Base-by-base conservation (phyloP, 2,329 filamentous ascomycete species). In the Paecilomyces fulvus region DNA sequence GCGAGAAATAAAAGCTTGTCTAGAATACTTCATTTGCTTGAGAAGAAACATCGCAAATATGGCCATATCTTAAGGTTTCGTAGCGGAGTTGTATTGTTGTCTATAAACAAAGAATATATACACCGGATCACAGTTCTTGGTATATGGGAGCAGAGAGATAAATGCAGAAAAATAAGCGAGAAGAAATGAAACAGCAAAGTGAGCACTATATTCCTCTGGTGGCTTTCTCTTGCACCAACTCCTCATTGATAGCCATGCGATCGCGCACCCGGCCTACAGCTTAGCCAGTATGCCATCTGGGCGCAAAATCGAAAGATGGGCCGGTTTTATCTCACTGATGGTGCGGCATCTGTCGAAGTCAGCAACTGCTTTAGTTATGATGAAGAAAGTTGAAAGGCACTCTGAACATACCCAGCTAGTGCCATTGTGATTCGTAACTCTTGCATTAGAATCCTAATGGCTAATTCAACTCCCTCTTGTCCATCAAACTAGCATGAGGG, bases 401-500 rank as follows among this genome's bases (percentile, higher is more conserved):
- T n/a, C n/a, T n/a, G n/a, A 52, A 63, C 65, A 46, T 56, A 69
- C 63, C 69, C 69, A 31, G 69, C 66, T 9, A 71, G 53, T 20
- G 63, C 65, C 69, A 72, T 71, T 3, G 65, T 66, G 30, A 67
- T 65, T 53, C 57, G 60, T 28, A 73, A 57, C 53, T 73, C 70
- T 56, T 70, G 61, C 30, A 62, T 58, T 33, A 73, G 59, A 20
- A 71, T 68, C 52, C 63, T 61, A 14, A 73, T 59, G 6, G 65
- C 69, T 43, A 71, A 55, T 37, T 73, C 70, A 3, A 72, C 69
- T 5, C 69, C 69, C 31, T 33, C 2, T 14, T 33, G 31, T 33
- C 31, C 31, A 10, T 33, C 31, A 33, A 33, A 33, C 31, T 33
- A 33, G 31, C 1, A 1, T 14, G 31, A 14, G 1, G 11, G 4